Evolutionary conservation across 345 rosid species (phyloP), one percentile per base, ranked within the genome.

Genomic region (Brassica nigra): DNA sequence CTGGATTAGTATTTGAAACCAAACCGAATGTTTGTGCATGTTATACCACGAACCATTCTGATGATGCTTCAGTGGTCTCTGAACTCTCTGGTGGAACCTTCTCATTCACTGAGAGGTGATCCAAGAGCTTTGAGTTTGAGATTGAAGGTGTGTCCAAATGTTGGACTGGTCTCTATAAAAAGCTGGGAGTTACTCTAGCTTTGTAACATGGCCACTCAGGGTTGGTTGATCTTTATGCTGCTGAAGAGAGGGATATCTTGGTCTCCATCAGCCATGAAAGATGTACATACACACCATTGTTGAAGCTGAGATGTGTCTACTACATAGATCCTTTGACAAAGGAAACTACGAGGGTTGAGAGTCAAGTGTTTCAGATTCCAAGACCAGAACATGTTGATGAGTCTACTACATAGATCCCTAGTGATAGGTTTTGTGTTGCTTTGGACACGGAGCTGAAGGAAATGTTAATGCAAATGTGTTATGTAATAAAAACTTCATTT

Each of bases 21-120:
- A 42, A 42, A 42, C 49, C 49, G 49, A 42, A 42, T 42, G 49
- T 42, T 42, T 23, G 27, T 23, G 2, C 1, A 23, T 23, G 27
- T 6, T 93, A 91, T 69, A 81, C 91, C 1, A 80, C 84, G 44
- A 85, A 67, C 62, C 87, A 81, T 47, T 76, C 82, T 47, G 85
- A 83, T 58, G 84, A 83, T 62, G 90, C 98, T 66, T 88, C 91
- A 8, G 84, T 86, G 10, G 84, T 94, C 64, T 90, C 97, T 33
- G 92, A 94, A 78, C 80, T 74, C 27, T 90, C 94, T 1, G 92
- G 97, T 37, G 98, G 98, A 29, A 94, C 97, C 0, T 94, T 91
- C 83, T 91, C 97, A 44, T 94, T 94, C 82, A 91, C 90, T 8
- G 97, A 90, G 84, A 88, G 86, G 86, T 85, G 62, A 90, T 93